These are phyloP conservation scores for Tephrocybe sp. DNA, from an alignment of 768 basidiomycete genomes.

Conservation along the genomic window DNA sequence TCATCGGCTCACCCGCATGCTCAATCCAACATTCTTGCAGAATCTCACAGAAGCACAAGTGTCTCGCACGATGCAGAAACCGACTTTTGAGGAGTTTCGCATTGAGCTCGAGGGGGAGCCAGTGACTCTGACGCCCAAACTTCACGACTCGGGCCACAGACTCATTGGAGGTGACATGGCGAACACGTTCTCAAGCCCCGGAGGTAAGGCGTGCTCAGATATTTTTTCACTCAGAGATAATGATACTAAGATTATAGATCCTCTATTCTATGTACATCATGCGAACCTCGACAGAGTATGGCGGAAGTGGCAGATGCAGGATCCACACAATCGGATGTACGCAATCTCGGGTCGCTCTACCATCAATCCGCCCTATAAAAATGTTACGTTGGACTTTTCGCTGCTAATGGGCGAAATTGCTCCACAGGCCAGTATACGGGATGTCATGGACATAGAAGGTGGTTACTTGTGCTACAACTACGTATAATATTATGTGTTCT, in stretches of 20 bases:
- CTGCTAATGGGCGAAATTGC: constrained; percentile 6
- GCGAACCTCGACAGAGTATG: constrained; percentile 22
- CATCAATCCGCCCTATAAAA: neutral
- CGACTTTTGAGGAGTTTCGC: constrained; percentile 30
- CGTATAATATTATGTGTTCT: neutral
- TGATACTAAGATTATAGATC: constrained; percentile 11
- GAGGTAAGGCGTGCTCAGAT: constrained; percentile 19
- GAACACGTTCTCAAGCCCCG: constrained; percentile 33
- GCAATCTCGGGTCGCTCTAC: constrained; percentile 18
- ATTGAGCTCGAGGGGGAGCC: constrained; percentile 32
- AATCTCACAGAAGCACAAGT: constrained; percentile 9
- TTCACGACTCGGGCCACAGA: constrained; percentile 34
- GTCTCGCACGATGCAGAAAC: neutral
- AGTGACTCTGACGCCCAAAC: constrained; percentile 19
- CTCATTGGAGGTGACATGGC: constrained; percentile 30
- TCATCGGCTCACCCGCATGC: constrained; percentile 31
- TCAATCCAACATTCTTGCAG: constrained; percentile 20
- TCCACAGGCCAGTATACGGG: neutral
- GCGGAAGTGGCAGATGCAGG: constrained; percentile 21
- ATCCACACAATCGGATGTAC: constrained; percentile 11
- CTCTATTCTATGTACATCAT: constrained; percentile 24
- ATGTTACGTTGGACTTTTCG: neutral
- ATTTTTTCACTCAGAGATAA: neutral
- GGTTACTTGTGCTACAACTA: constrained; percentile 6
- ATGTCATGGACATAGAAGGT: constrained; percentile 9